Evolutionary conservation across 352 stramenopile species (phyloP).

Genomic region (Phytopythium chamaehyphon): DNA sequence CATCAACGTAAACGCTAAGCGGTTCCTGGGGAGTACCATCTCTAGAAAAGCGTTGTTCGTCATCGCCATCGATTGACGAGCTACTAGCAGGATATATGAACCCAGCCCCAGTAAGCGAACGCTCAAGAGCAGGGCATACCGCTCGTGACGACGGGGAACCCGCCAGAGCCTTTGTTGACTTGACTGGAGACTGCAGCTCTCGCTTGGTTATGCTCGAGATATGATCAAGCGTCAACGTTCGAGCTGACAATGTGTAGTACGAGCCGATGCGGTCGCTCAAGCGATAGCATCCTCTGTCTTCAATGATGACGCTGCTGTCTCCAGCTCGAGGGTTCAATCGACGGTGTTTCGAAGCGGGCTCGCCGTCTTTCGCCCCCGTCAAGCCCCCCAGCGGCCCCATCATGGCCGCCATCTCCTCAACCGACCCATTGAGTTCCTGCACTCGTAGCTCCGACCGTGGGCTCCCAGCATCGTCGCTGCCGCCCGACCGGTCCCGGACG

Average conservation of each 20-base stretch:
- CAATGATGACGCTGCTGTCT: conserved; percentile 12
- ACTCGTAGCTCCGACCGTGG: conserved; percentile 20
- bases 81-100: neutral
- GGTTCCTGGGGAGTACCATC: neutral
- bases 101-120: neutral
- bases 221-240: conserved; percentile 58
- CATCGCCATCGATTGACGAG: neutral
- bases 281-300: conserved; percentile 75
- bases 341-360: conserved; percentile 30
- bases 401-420: conserved; percentile 50
- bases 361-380: conserved; percentile 25
- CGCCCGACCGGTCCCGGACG: conserved; percentile 37
- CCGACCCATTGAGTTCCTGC: conserved; percentile 21
- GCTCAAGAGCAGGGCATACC: conserved; percentile 52
- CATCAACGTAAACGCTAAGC: conserved; percentile 52
- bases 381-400: conserved; percentile 75
- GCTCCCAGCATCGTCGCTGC: conserved; percentile 10
- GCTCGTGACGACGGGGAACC: conserved; percentile 40
- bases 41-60: neutral
- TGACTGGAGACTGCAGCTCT: conserved; percentile 42
- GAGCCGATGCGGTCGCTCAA: conserved; percentile 78
- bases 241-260: conserved; percentile 69
- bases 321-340: conserved; percentile 17
- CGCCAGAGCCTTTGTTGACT: conserved; percentile 28
- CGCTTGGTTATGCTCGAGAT: conserved; percentile 63